These are phyloP conservation scores for Nannochloropsis gaditana DNA, from an alignment of 108 stramenopile species.

Conservation along the genomic window DNA sequence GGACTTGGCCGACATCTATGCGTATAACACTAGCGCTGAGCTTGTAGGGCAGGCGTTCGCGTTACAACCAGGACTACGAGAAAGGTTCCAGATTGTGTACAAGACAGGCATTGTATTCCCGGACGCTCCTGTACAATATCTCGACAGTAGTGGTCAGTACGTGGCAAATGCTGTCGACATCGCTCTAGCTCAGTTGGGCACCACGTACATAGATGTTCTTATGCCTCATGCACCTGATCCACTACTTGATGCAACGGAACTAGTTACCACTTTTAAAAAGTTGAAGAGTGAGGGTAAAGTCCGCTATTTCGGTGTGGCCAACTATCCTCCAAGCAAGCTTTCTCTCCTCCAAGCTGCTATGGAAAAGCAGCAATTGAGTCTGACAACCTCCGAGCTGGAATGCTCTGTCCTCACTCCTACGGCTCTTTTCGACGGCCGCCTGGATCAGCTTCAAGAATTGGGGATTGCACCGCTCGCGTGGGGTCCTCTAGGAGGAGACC, in stretches of 20 bases:
- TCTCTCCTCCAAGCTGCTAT: not conserved
- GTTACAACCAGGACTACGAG: slow-evolving; percentile 7
- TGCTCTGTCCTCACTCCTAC: not conserved
- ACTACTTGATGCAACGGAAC: not conserved
- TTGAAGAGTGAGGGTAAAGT: not conserved
- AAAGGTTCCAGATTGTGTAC: slow-evolving; percentile 20
- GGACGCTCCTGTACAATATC: slow-evolving; percentile 10
- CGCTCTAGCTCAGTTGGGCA: slow-evolving; percentile 14
- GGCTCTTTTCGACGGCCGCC: slow-evolving; percentile 15
- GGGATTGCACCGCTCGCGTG: not conserved
- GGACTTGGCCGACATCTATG: slow-evolving; percentile 13
- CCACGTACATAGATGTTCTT: not conserved
- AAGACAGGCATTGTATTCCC: not conserved
- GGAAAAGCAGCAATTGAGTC: slow-evolving; percentile 14
- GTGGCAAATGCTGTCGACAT: slow-evolving; percentile 4
- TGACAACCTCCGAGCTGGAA: not conserved
- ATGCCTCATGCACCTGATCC: slow-evolving; percentile 1
- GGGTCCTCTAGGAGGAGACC: slow-evolving; percentile 9
- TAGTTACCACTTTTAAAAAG: slow-evolving; percentile 6
- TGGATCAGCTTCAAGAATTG: not conserved
- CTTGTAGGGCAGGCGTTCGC: not conserved
- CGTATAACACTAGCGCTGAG: not conserved
- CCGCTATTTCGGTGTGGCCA: slow-evolving; percentile 16
- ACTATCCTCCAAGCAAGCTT: slow-evolving; percentile 1
- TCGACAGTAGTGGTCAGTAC: not conserved